Evolutionary conservation across 768 basidiomycete species (phyloP).

Genomic region (Wakefieldia striispora): DNA sequence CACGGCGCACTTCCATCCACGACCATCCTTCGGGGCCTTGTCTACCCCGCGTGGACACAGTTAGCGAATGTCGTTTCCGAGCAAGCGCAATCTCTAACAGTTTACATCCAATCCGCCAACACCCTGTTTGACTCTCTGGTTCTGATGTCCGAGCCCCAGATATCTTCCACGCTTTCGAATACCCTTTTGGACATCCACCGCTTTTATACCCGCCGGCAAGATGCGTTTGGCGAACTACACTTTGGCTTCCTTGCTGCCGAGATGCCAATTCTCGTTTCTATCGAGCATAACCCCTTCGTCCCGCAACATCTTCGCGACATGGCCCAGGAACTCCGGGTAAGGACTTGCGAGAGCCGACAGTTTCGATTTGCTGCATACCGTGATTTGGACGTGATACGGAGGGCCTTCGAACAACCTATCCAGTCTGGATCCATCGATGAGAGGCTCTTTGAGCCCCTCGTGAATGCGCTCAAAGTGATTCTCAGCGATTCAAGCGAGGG

Average conservation of each 20-base stretch:
- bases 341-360: slow-evolving; percentile 59
- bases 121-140: slow-evolving; percentile 59
- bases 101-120: slow-evolving; percentile 63
- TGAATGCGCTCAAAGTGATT: slow-evolving; percentile 65
- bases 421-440: slow-evolving; percentile 48
- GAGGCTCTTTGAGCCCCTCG: slow-evolving; percentile 56
- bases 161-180: slow-evolving; percentile 36
- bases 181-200: slow-evolving; percentile 67
- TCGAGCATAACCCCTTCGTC: slow-evolving; percentile 62
- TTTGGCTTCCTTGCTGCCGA: slow-evolving; percentile 60
- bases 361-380: slow-evolving; percentile 77
- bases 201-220: slow-evolving; percentile 64
- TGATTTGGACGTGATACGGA: slow-evolving; percentile 67
- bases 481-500: slow-evolving; percentile 62
- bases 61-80: slow-evolving; percentile 42
- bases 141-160: slow-evolving; percentile 49
- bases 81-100: slow-evolving; percentile 42
- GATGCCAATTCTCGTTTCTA: slow-evolving; percentile 66
- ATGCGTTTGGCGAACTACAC: slow-evolving; percentile 64
- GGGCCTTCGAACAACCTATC: slow-evolving; percentile 64
- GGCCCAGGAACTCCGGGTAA: slow-evolving; percentile 50
- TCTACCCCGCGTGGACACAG: slow-evolving; percentile 76
- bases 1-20: slow-evolving; percentile 70
- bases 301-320: slow-evolving; percentile 48
- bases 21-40: slow-evolving; percentile 67